These are phyloP conservation scores for Yamadazyma atmosphaerica DNA, from an alignment of 1,139 yeast genomes.

Conservation along the genomic window DNA sequence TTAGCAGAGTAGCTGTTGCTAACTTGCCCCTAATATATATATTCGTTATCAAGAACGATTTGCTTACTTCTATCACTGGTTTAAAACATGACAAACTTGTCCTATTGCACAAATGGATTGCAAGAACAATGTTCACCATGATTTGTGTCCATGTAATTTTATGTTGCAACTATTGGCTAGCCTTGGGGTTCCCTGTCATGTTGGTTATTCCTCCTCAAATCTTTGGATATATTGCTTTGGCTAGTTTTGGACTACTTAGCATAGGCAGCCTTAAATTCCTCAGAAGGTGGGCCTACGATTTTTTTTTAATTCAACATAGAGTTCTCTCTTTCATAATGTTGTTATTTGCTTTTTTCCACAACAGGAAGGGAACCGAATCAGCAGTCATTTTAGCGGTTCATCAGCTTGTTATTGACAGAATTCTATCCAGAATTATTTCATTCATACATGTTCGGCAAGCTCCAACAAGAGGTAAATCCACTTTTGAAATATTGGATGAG, in stretches of 20 bases:
- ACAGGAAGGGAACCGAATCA: slow-evolving; percentile 29
- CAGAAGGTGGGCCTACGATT: slow-evolving; percentile 43
- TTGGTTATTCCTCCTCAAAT: slow-evolving; percentile 49
- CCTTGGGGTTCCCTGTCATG: slow-evolving; percentile 39
- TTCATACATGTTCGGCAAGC: slow-evolving; percentile 33
- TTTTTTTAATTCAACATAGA: slow-evolving; percentile 46
- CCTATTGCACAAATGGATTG: slow-evolving; percentile 47
- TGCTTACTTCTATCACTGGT: slow-evolving; percentile 42
- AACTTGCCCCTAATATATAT: slow-evolving; percentile 41
- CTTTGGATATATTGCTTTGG: slow-evolving; percentile 50
- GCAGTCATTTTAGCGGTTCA: slow-evolving; percentile 46
- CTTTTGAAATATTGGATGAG: slow-evolving; percentile 42
- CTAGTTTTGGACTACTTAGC: slow-evolving; percentile 35
- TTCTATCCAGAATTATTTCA: slow-evolving; percentile 30
- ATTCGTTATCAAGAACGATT: slow-evolving; percentile 40
- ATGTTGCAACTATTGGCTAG: slow-evolving; percentile 41
- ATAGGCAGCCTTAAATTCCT: slow-evolving; percentile 39
- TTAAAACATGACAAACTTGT: slow-evolving; percentile 40
- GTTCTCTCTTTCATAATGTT: slow-evolving; percentile 45
- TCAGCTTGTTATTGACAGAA: slow-evolving; percentile 44
- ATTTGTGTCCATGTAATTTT: slow-evolving; percentile 38
- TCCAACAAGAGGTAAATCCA: slow-evolving; percentile 42
- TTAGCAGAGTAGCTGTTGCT: slow-evolving; percentile 45
- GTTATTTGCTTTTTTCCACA: slow-evolving; percentile 45
- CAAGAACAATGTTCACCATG: slow-evolving; percentile 39